Evolutionary conservation across 225 moss, liverwort and hornwort species (phyloP).

Genomic region (Marchantia paleacea): DNA sequence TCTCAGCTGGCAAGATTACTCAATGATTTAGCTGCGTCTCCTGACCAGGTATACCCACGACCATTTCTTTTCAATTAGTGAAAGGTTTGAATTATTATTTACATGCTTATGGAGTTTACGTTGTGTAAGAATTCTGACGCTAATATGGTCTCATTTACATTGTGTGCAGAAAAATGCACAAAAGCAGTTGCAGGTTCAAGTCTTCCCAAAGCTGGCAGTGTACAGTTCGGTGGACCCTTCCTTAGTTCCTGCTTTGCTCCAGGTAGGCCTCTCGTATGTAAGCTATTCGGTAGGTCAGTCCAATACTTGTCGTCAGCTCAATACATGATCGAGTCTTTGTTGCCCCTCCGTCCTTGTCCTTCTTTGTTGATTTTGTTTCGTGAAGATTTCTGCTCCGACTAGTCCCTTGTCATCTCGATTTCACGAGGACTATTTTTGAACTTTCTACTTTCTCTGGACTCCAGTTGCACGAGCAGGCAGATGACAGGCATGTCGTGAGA

Average conservation of each 20-base stretch:
- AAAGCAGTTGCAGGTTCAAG: conserved; percentile 85
- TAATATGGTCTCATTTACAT: too few species aligned
- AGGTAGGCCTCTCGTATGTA: conserved; percentile 43
- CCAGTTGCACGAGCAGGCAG: conserved; percentile 91
- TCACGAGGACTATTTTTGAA: too few species aligned
- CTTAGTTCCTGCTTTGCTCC: conserved; percentile 87
- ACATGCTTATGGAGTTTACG: background rate
- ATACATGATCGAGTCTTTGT: too few species aligned
- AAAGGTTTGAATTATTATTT: background rate
- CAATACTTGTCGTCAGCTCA: too few species aligned
- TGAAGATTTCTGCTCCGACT: too few species aligned
- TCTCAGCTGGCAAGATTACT: conserved; percentile 49
- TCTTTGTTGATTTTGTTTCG: too few species aligned
- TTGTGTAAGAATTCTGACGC: too few species aligned
- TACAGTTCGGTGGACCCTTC: conserved; percentile 99
- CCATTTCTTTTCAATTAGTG: background rate
- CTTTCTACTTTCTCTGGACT: background rate
- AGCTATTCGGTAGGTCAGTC: too few species aligned
- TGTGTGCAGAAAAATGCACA: conserved; percentile 67
- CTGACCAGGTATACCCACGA: conserved; percentile 37
- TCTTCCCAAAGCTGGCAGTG: conserved; percentile 96
- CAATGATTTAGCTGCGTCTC: conserved; percentile 40
- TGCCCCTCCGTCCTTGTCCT: too few species aligned
- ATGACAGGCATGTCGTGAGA: conserved; percentile 86
- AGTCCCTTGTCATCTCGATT: too few species aligned